Evolutionary conservation across 768 basidiomycete species (phyloP).

Genomic region (Boletus reticuloceps): DNA sequence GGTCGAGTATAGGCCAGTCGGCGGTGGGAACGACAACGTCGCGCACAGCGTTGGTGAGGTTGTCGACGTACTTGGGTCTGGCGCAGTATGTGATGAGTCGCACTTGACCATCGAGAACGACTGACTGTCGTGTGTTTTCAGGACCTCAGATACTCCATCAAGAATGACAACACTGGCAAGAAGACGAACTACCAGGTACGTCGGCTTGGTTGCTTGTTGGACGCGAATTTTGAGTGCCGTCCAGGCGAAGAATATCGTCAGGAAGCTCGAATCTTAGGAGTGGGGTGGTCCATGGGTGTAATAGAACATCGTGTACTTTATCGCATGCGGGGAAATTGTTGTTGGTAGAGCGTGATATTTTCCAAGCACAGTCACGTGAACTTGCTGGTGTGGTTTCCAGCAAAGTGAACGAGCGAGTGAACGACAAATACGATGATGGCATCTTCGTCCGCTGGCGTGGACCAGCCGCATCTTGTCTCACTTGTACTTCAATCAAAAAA

Average conservation of each 20-base stretch:
- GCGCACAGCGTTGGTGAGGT: constrained; percentile 38
- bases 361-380: constrained; percentile 11
- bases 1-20: constrained; percentile 45
- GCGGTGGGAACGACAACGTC: constrained; percentile 39
- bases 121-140: constrained; percentile 8
- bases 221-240: neutral
- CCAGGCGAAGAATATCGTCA: constrained; percentile 39
- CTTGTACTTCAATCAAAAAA: constrained; percentile 82
- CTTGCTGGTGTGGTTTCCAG: neutral
- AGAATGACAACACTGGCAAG: constrained; percentile 44
- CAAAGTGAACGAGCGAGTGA: neutral
- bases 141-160: constrained; percentile 37
- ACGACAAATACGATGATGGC: constrained; percentile 6
- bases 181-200: constrained; percentile 37
- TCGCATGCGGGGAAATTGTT: neutral
- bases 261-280: constrained; percentile 13
- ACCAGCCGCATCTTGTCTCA: constrained; percentile 66
- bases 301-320: constrained; percentile 3
- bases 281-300: neutral
- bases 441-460: constrained; percentile 21
- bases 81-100: constrained; percentile 28
- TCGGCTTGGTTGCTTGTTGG: neutral
- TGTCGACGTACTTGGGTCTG: constrained; percentile 30
- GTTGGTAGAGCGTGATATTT: too few species aligned
- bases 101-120: too few species aligned